Evolutionary conservation across 257 asterid species (phyloP).

Genomic region (Rhazya stricta): DNA sequence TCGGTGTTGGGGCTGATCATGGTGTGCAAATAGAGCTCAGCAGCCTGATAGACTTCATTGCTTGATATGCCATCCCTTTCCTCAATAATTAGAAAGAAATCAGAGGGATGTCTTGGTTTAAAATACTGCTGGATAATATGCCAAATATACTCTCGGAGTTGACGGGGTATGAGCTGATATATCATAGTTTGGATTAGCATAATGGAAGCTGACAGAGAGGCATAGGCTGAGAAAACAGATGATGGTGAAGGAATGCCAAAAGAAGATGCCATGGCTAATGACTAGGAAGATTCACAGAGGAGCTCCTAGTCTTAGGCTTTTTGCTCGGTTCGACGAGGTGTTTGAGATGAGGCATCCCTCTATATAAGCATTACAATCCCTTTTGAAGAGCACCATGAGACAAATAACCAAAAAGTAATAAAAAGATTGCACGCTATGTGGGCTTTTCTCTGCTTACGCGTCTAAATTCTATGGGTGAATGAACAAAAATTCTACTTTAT

Average conservation of each 20-base stretch:
- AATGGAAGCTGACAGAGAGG: constrained; percentile 9
- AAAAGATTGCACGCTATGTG: too few species aligned
- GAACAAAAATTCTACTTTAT: too few species aligned
- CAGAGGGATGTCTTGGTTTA: background rate
- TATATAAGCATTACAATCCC: too few species aligned
- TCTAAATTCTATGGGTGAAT: too few species aligned
- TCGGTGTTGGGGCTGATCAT: background rate
- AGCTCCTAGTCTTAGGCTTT: too few species aligned
- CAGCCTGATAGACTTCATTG: constrained; percentile 14
- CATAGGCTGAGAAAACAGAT: constrained; percentile 8
- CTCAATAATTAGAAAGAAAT: background rate
- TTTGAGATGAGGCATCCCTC: too few species aligned
- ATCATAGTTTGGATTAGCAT: constrained; percentile 8
- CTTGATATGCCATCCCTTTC: background rate
- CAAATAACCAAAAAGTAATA: too few species aligned
- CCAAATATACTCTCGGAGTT: background rate
- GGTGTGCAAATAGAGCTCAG: constrained; percentile 10
- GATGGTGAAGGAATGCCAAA: background rate
- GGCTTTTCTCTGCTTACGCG: too few species aligned
- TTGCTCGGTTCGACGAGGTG: too few species aligned
- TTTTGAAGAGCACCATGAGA: too few species aligned
- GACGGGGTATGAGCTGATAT: constrained; percentile 3
- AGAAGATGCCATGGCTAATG: background rate
- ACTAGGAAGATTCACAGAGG: background rate
- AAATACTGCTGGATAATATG: background rate